Base-by-base conservation (phyloP, 2,329 filamentous ascomycete species). In the Cladosporium sp. region DNA sequence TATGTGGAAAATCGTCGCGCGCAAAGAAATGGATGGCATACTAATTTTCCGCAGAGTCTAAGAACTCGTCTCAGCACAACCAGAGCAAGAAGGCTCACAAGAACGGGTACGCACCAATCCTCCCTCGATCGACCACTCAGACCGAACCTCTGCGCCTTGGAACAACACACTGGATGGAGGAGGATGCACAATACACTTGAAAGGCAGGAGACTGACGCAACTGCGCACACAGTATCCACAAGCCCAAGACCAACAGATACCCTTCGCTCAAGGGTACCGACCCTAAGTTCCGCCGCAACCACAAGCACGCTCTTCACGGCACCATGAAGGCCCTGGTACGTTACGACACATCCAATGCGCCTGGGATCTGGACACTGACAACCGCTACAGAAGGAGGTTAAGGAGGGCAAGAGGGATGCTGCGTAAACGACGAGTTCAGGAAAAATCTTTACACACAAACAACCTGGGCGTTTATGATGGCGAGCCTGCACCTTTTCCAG, bases 21-120 rank as follows among this genome's bases (percentile, higher is more conserved):
- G 40, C 14, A 30, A 8, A 9, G 7, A 20, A 36, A 43, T 34
- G n/a, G 40, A 25, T 36, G 51, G 17, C 43, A 25, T 51, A 60
- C 64, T 67, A 59, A 67, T 61, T 45, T 28, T 58, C 55, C 58
- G 60, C 78, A 97, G 92, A 97, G 87, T 97, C 94, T 75, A 97
- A 97, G 92, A 97, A 97, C 88, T 95, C 91, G 83, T 97, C 93
- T 75, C 93, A 97, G 86, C 92, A 97, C 84, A 97, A 97, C 84
- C 89, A 94, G 88, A 87, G 86, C 80, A 89, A 89, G 85, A 99
- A 99, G 90, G 92, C 92, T 83, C 94, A 99, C 88, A 88, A 89
- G 78, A 99, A 99, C 86, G 94, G 94, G 93, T 97, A 88, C 74
- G 88, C 83, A 60, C 22, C 22, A 55, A 47, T 52, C 55, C 55